A percentile compares a stretch with the other conserved stretches of the same genome.
phyloP scores from a whole-genome alignment of 257 asterid genomes.

The Nicotiana sylvestris region DNA sequence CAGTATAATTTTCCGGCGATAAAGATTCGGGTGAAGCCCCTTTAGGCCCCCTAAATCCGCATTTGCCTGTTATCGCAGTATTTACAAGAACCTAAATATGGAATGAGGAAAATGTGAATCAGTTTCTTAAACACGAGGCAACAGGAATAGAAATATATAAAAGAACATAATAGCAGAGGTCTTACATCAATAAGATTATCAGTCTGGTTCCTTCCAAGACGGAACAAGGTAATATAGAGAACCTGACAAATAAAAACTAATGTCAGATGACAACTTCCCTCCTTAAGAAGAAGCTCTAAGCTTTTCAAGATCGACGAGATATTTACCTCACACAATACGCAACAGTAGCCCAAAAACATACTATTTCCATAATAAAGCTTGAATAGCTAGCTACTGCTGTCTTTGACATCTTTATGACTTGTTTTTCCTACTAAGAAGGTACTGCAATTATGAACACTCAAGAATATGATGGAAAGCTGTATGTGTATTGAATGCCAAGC shows the following conservation, averaged over 20 bases:
- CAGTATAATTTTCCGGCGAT: too few species aligned
- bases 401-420: constrained; percentile 93
- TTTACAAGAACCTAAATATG: constrained; percentile 53
- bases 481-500: too few species aligned
- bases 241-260: constrained; percentile 42
- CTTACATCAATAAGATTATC: constrained; percentile 57
- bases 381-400: constrained; percentile 89
- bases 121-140: background rate
- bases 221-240: constrained; percentile 75
- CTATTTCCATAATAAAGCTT: constrained; percentile 79
- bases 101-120: constrained; percentile 1
- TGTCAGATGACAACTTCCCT: constrained; percentile 2
- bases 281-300: background rate
- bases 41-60: too few species aligned
- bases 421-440: constrained; percentile 75
- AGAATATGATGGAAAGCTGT: too few species aligned
- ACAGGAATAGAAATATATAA: background rate
- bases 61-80: constrained; percentile 14
- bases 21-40: too few species aligned
- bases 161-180: constrained; percentile 17
- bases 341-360: constrained; percentile 84
- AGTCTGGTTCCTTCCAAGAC: constrained; percentile 59
- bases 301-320: constrained; percentile 8
- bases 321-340: constrained; percentile 91
- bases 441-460: constrained; percentile 26